Evolutionary conservation across 176 grass and related monocot genomes (phyloP).

Genomic region (Triticum turgidum): DNA sequence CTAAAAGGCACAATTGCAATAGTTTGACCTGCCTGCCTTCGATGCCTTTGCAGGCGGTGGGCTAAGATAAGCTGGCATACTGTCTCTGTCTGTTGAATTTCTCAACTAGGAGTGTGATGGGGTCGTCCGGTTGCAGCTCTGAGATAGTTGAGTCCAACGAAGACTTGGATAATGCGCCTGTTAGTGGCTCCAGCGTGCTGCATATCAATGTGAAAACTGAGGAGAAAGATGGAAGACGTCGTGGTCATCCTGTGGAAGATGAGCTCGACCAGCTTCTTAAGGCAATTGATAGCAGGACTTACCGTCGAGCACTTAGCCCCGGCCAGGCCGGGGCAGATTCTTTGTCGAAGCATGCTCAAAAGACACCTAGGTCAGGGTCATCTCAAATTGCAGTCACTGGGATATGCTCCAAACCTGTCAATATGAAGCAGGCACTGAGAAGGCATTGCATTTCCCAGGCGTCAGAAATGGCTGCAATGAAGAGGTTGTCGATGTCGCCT

Average conservation of each 20-base stretch:
- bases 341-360: conserved; percentile 41
- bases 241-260: conserved; percentile 52
- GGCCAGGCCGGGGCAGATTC: conserved; percentile 25
- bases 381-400: conserved; percentile 51
- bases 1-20: conserved; percentile 42
- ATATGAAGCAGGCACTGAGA: conserved; percentile 91
- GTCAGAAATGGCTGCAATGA: conserved; percentile 91
- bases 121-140: conserved; percentile 61
- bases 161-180: conserved; percentile 39
- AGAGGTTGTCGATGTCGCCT: conserved; percentile 55
- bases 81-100: conserved; percentile 29
- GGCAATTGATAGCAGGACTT: conserved; percentile 65
- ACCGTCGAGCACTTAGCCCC: conserved; percentile 45
- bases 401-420: conserved; percentile 76
- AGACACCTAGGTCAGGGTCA: conserved; percentile 43
- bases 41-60: conserved; percentile 20
- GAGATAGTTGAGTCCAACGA: conserved; percentile 93
- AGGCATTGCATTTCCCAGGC: conserved; percentile 92
- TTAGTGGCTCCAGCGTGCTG: conserved; percentile 43
- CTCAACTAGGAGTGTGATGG: conserved; percentile 45
- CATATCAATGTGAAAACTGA: conserved; percentile 59
- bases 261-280: conserved; percentile 77
- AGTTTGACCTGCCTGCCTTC: conserved; percentile 20
- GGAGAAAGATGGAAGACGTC: conserved; percentile 35
- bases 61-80: conserved; percentile 29